Percentiles rank a stretch among this genome's conserved stretches.
These are phyloP conservation scores for sweet orange (Citrus sinensis) DNA, from an alignment of 345 rosid species.

Conservation along the genomic window DVS_A1.0 CM039168.1:17754001-17754500, in stretches of 20 bases:
- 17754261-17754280: conserved; percentile 40
- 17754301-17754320: not conserved
- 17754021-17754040: conserved; percentile 18
- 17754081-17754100: conserved; percentile 65
- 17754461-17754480: no score
- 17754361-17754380: no score
- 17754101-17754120: conserved; percentile 55
- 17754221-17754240: not conserved
- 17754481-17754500: no score
- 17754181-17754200: conserved; percentile 15
- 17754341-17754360: not conserved
- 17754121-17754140: conserved; percentile 32
- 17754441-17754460: no score
- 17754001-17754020: conserved; percentile 19
- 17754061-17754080: conserved; percentile 55
- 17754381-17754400: no score
- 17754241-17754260: not conserved
- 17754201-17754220: not conserved
- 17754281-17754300: conserved; percentile 36
- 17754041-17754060: conserved; percentile 33
- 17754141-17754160: conserved; percentile 29
- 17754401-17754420: no score
- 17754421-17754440: no score
- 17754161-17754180: conserved; percentile 77
- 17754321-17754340: not conserved